These are phyloP conservation scores for Boletus rufocinnamomeus DNA, from an alignment of 768 basidiomycete genomes.

Conservation along the genomic window DNA sequence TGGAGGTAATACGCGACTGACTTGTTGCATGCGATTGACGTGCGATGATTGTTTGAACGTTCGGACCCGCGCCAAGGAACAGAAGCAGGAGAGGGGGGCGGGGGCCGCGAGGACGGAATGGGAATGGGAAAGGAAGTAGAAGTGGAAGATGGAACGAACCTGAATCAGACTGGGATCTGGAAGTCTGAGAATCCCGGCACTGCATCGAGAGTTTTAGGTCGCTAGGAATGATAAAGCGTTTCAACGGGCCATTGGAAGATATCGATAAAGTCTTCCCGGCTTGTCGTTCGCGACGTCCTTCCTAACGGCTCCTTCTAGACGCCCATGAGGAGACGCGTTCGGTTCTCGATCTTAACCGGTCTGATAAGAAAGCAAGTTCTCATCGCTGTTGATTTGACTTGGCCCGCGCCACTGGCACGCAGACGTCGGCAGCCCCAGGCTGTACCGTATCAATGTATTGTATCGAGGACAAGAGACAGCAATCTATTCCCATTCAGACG, in stretches of 20 bases:
- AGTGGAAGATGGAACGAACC: too few species aligned
- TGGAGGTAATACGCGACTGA: constrained; percentile 4
- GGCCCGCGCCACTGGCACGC: constrained; percentile 3
- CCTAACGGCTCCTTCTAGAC: background rate
- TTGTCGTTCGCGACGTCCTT: background rate
- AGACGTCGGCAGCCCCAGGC: background rate
- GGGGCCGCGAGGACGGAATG: constrained; percentile 5
- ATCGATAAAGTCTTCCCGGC: background rate
- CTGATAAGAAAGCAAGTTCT: background rate
- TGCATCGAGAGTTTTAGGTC: background rate
- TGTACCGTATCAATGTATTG: background rate
- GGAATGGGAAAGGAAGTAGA: background rate
- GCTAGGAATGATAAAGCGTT: background rate
- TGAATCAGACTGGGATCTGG: background rate
- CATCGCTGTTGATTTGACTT: background rate
- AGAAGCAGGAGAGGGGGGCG: background rate
- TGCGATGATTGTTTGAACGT: constrained; percentile 4
- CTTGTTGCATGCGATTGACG: background rate
- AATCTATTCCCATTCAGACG: background rate
- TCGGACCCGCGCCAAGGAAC: constrained; percentile 8
- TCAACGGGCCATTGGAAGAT: background rate
- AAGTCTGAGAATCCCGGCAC: background rate
- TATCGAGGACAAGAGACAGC: constrained; percentile 3
- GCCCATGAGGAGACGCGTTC: background rate
- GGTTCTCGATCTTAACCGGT: background rate